Base-by-base conservation (phyloP, 2,329 filamentous ascomycete species). In the Penicillium italicum region DNA sequence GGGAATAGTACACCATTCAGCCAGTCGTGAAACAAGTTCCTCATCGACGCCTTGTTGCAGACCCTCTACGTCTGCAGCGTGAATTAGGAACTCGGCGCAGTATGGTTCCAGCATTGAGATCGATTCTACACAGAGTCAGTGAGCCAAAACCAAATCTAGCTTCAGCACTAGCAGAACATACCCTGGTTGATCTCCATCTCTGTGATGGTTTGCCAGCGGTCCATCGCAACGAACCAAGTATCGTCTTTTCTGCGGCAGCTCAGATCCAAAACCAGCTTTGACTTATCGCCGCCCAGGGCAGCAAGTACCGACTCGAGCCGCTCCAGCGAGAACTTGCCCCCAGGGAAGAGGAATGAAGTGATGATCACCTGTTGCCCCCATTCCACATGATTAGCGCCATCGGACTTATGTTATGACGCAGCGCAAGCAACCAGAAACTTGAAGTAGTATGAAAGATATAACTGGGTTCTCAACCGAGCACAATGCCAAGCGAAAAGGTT, bases 181-280 rank as follows among this genome's bases (percentile, higher is more conserved):
- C 93, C 89, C 80, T 89, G 80, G 61, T 87, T 93, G 62, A 99
- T 85, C 71, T 97, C 91, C 86, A 96, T 96, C 68, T 97, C 90
- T 1, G 94, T 97, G 53, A 97, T 87, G 1, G 91, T 96, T 80
- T 97, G 94, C 94, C 94, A 99, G 74, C 96, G 96, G 75, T 99
- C 90, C 88, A 96, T 99, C 53, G 94, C 93, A n/a, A 99, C 94
- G 67, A 89, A 91, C 94, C 94, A 99, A 37, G 79, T 87, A 53
- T 87, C 80, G 36, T 82, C 88, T 57, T 86, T 87, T 56, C 86
- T 82, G 49, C 94, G 85, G 71, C 94, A 99, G 74, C 91, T 96
- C 24, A 99, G 82, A 70, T 99, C 94, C 71, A 99, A 92, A 63
- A 99, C 93, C 46, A 99, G 84, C 74, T 90, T 94, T 46, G 80